A percentile compares a stretch with the other conserved stretches of the same genome.
Conservation (phyloP, 352 stramenopile species). For the Thalassiosira livingstoniorum region DNA sequence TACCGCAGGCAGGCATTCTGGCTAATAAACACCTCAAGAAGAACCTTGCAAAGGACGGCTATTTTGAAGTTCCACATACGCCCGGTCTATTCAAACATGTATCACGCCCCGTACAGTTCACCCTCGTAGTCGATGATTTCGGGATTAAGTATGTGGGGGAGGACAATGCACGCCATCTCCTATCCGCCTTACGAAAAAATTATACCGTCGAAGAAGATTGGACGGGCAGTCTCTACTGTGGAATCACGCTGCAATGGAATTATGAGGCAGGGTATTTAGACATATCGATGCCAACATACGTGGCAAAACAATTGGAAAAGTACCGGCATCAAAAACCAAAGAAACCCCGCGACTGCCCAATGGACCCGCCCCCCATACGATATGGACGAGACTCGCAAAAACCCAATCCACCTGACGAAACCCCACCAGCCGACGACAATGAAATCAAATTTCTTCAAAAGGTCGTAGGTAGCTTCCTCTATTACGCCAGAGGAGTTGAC, state of each 20-base stretch:
- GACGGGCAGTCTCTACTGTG: background rate
- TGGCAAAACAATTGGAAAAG: background rate
- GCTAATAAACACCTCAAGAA: slow-evolving; percentile 1
- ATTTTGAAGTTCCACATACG: slow-evolving; percentile 3
- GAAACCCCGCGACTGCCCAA: background rate
- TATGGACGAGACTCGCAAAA: background rate
- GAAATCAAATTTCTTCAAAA: slow-evolving; percentile 7
- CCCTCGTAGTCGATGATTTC: slow-evolving; percentile 6
- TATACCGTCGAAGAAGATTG: background rate
- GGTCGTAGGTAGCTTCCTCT: slow-evolving; percentile 5
- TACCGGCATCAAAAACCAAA: background rate
- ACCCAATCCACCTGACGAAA: background rate
- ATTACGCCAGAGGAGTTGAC: slow-evolving; percentile 5
- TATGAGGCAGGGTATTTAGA: background rate
- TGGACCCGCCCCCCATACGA: background rate
- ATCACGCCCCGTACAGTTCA: background rate
- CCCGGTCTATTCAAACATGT: slow-evolving; percentile 6
- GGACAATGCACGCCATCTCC: no score
- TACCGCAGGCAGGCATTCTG: background rate
- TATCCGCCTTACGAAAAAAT: no score
- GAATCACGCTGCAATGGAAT: background rate
- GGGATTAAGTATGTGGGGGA: background rate
- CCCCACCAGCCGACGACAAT: background rate
- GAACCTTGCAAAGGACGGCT: background rate
- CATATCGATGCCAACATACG: background rate